Evolutionary conservation across 1,139 yeast genomes (phyloP).

Genomic region (Arxiozyma telluris): DNA sequence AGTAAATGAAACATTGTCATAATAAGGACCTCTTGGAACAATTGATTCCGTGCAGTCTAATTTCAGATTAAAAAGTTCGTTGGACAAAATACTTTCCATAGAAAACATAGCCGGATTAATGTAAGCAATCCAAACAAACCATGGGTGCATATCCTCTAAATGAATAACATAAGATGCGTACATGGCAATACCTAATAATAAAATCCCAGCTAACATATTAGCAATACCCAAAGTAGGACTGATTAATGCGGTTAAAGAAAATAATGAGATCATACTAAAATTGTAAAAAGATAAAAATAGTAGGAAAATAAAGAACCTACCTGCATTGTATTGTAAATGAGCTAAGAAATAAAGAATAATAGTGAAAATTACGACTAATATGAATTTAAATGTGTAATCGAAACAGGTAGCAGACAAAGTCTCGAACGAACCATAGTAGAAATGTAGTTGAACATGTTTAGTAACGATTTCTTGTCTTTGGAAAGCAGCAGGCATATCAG

Average conservation of each 20-base stretch:
- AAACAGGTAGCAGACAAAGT: constrained; percentile 37
- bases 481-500: constrained; percentile 43
- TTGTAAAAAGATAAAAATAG: constrained; percentile 35
- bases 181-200: constrained; percentile 39
- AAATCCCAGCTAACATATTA: constrained; percentile 42
- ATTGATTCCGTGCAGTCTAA: constrained; percentile 30
- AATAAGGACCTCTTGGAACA: constrained; percentile 38
- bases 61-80: constrained; percentile 37
- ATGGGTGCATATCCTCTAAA: constrained; percentile 44
- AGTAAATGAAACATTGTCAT: constrained; percentile 29
- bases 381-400: constrained; percentile 36
- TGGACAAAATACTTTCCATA: constrained; percentile 41
- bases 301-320: constrained; percentile 40
- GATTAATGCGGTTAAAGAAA: constrained; percentile 38
- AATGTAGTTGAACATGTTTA: constrained; percentile 42
- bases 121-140: constrained; percentile 52
- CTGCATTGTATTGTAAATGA: constrained; percentile 40
- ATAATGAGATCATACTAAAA: constrained; percentile 35
- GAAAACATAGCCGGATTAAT: constrained; percentile 44
- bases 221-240: constrained; percentile 39
- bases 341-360: constrained; percentile 42
- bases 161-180: constrained; percentile 47
- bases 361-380: constrained; percentile 35
- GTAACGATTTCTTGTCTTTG: constrained; percentile 38
- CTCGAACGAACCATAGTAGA: constrained; percentile 45